Conservation (phyloP, 2,329 filamentous ascomycete genomes). For the Aspergillus sp. region DNA sequence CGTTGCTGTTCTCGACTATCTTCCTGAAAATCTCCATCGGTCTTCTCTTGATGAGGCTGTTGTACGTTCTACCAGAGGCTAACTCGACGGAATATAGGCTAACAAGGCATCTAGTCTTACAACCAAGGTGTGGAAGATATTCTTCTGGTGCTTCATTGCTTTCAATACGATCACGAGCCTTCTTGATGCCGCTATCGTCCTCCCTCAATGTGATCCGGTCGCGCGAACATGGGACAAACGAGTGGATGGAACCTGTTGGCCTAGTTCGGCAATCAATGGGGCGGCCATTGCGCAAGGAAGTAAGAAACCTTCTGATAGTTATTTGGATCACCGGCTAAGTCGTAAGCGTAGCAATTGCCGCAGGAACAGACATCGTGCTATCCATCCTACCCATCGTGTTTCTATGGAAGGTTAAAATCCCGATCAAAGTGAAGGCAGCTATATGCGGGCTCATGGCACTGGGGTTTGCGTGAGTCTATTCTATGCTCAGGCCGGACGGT, state of each 20-base stretch:
- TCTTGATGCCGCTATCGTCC: conserved; percentile 10
- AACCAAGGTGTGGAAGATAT: conserved; percentile 14
- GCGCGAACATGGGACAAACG: background rate
- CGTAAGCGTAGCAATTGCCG: background rate
- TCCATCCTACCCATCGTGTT: background rate
- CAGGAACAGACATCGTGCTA: background rate
- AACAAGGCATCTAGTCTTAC: background rate
- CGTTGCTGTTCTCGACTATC: conserved; percentile 19
- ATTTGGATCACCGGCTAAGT: background rate
- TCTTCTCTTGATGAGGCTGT: conserved; percentile 18
- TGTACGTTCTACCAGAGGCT: background rate
- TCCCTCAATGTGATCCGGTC: background rate
- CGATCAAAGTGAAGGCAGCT: background rate
- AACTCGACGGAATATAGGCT: background rate
- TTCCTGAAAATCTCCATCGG: conserved; percentile 22
- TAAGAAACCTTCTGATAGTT: background rate
- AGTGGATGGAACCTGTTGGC: background rate
- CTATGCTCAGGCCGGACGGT: too few species aligned
- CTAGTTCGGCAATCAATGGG: background rate
- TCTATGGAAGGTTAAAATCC: background rate
- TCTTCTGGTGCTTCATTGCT: conserved; percentile 22
- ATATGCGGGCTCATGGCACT: background rate
- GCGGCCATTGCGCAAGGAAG: background rate
- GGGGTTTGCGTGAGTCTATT: background rate
- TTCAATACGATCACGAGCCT: conserved; percentile 19